A percentile compares a stretch with the other conserved stretches of the same genome.
Conservation (phyloP, 106 monocot genomes). For the Dactylorhiza incarnata region DNA sequence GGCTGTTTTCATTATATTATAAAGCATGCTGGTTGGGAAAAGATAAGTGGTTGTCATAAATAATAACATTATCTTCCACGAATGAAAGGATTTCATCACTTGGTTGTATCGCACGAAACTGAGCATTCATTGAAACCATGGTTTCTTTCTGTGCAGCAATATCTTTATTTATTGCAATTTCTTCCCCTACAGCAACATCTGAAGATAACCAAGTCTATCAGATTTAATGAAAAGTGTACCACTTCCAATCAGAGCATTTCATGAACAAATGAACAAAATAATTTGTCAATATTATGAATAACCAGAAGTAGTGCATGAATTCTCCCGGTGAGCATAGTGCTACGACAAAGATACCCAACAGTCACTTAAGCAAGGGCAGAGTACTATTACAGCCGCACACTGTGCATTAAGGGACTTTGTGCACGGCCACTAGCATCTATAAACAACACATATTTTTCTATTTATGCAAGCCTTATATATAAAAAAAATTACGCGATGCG, state of each 20-base stretch:
- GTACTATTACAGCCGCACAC: too few relatives aligned
- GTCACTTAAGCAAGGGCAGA: too few relatives aligned
- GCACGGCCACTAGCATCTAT: too few relatives aligned
- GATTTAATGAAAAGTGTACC: constrained; percentile 6
- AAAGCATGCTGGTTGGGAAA: not conserved
- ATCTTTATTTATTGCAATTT: constrained; percentile 23
- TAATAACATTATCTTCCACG: constrained; percentile 88
- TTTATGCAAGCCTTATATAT: too few relatives aligned
- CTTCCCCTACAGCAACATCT: constrained; percentile 46
- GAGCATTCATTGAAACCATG: constrained; percentile 75
- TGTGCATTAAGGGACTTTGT: too few relatives aligned
- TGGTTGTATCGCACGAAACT: constrained; percentile 92
- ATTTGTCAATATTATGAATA: not conserved
- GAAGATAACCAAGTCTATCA: not conserved
- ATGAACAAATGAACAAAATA: constrained; percentile 4
- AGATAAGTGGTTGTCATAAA: not conserved
- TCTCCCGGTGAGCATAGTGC: too few relatives aligned
- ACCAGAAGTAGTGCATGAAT: too few relatives aligned
- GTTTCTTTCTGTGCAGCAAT: constrained; percentile 42
- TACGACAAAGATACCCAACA: too few relatives aligned
- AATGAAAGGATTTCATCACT: constrained; percentile 82
- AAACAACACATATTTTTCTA: too few relatives aligned
- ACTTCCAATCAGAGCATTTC: not conserved
- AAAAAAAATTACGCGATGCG: too few relatives aligned
- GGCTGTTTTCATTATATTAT: not conserved